Conservation (phyloP, 2,329 filamentous ascomycete species). For the Geosmithia flava region DNA sequence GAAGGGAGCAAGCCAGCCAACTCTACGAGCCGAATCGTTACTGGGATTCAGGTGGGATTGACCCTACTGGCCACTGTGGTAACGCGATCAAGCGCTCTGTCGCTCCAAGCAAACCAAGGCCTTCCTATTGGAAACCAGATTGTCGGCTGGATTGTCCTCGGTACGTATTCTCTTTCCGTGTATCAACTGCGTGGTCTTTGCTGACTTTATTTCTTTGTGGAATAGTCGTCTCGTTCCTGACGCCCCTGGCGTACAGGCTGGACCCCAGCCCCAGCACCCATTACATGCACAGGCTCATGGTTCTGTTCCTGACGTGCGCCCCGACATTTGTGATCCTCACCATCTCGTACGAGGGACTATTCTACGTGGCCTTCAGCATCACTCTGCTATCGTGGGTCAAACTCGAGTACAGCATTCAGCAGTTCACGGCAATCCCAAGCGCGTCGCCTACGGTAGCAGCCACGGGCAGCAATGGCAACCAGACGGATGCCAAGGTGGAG, state of each 20-base stretch:
- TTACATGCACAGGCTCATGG: conserved; percentile 78
- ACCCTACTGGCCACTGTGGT: conserved; percentile 72
- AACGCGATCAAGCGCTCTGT: conserved; percentile 74
- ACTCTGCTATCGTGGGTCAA: conserved; percentile 80
- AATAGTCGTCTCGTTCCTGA: conserved; percentile 57
- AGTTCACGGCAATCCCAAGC: neutral
- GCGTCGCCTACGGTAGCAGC: neutral
- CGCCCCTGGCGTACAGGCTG: conserved; percentile 72
- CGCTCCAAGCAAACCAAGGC: conserved; percentile 73
- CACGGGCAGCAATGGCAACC: too few species aligned
- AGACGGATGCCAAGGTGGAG: neutral
- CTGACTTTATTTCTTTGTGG: conserved; percentile 7
- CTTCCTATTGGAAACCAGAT: conserved; percentile 80
- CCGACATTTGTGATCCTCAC: conserved; percentile 92
- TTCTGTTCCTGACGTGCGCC: conserved; percentile 86
- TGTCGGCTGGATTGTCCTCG: conserved; percentile 69
- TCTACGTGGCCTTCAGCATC: conserved; percentile 81
- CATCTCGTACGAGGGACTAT: conserved; percentile 93
- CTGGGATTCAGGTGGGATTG: conserved; percentile 66
- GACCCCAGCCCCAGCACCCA: conserved; percentile 74
- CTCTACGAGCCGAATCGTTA: conserved; percentile 39
- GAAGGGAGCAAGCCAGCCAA: conserved; percentile 19
- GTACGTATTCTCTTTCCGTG: conserved; percentile 27
- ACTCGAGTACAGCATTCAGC: conserved; percentile 63
- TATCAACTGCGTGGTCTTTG: neutral